phyloP scores from a whole-genome alignment of 176 grass and related monocot genomes.

The Areca catechu region DNA sequence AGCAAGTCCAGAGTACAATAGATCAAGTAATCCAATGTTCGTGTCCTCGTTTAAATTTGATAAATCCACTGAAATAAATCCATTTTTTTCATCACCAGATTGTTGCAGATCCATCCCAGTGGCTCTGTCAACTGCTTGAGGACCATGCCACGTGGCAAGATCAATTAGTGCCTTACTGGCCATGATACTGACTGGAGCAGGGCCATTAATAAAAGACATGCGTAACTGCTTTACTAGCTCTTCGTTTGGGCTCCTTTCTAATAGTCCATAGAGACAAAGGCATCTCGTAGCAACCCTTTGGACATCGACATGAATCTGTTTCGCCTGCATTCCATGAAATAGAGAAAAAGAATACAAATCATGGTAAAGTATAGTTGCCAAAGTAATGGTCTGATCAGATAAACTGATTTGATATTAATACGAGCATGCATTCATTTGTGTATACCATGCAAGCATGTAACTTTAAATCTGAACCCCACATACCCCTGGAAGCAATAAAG shows the following conservation, averaged over 20 bases:
- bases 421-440: too few species aligned
- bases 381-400: too few species aligned
- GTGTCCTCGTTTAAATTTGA: slow-evolving; percentile 51
- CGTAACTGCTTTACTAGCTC: slow-evolving; percentile 64
- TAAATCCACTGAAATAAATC: slow-evolving; percentile 42
- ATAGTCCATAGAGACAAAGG: slow-evolving; percentile 66
- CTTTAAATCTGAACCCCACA: slow-evolving; percentile 16
- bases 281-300: slow-evolving; percentile 68
- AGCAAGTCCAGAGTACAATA: slow-evolving; percentile 66
- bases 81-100: slow-evolving; percentile 29
- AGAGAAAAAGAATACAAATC: too few species aligned
- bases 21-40: slow-evolving; percentile 55
- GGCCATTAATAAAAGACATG: slow-evolving; percentile 63
- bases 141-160: slow-evolving; percentile 74
- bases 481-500: slow-evolving; percentile 88
- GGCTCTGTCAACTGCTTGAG: slow-evolving; percentile 59
- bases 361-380: too few species aligned
- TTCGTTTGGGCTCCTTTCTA: slow-evolving; percentile 54
- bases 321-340: slow-evolving; percentile 51
- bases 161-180: slow-evolving; percentile 81
- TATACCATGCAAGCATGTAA: neutral
- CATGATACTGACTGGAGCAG: slow-evolving; percentile 67
- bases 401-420: too few species aligned
- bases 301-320: slow-evolving; percentile 67
- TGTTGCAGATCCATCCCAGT: slow-evolving; percentile 43